Percentiles rank a stretch among this genome's conserved stretches.
Evolutionary conservation across 2,329 filamentous ascomycete genomes (phyloP).

Genomic region (Aspergillus pseudotamarii): DNA sequence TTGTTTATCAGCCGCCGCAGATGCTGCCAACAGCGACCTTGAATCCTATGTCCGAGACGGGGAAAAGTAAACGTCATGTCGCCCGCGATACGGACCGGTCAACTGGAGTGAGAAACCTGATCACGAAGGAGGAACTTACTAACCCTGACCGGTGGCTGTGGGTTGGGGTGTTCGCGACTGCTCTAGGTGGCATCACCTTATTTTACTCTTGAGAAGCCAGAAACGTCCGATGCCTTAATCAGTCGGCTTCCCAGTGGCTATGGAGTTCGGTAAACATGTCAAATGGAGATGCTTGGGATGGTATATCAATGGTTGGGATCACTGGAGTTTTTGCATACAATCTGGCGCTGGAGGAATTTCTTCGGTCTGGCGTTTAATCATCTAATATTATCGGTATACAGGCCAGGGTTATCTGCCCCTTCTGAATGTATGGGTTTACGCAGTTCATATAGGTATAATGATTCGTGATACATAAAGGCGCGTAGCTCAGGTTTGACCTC

Average conservation of each 20-base stretch:
- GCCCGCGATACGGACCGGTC: slow-evolving; percentile 20
- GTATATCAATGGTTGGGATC: not conserved
- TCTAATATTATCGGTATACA: not conserved
- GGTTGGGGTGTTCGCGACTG: slow-evolving; percentile 51
- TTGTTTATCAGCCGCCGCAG: slow-evolving; percentile 63
- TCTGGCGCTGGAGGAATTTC: slow-evolving; percentile 7
- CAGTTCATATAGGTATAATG: not conserved
- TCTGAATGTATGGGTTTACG: not conserved
- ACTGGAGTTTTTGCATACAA: slow-evolving; percentile 4
- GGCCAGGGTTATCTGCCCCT: not conserved
- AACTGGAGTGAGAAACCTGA: slow-evolving; percentile 30
- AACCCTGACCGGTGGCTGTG: slow-evolving; percentile 51
- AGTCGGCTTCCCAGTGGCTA: not conserved
- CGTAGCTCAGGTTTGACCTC: not conserved
- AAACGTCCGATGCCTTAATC: not conserved
- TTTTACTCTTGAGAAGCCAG: slow-evolving; percentile 32
- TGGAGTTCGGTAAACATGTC: slow-evolving; percentile 9
- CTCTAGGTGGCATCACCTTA: slow-evolving; percentile 44
- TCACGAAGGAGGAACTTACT: slow-evolving; percentile 36
- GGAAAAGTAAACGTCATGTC: slow-evolving; percentile 38
- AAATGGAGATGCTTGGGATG: not conserved
- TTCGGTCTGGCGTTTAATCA: not conserved
- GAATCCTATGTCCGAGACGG: slow-evolving; percentile 56
- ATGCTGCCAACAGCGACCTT: slow-evolving; percentile 72
- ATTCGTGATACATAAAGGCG: not conserved